Base-by-base conservation (phyloP, 345 rosid species). In the Cardamine chenopodiifolia region DNA sequence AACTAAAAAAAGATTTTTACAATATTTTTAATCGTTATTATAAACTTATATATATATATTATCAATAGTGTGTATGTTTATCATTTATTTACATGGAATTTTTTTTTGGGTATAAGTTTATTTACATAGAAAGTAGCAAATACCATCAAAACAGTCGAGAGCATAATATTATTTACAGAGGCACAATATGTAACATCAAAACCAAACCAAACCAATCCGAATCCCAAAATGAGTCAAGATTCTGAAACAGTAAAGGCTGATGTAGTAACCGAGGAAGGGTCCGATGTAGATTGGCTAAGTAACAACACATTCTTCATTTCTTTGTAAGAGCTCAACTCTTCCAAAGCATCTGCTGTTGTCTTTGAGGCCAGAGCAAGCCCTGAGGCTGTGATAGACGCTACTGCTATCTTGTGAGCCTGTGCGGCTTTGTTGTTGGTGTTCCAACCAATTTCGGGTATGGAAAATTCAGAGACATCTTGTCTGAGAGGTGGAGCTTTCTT, bases 341-440 rank as follows among this genome's bases (percentile, higher is more conserved):
- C 93, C 73, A 90, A 78, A 2, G 97, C 99, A 80, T 95, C 97
- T 8, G 93, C 86, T 9, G 93, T 85, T 12, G 99, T 95, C 86
- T 83, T 95, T 23, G 87, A 80, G 7, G 79, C 66, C 20, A 71
- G 23, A 18, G 69, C 60, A 50, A 83, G 42, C 31, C 86, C 77
- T 4, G 92, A 89, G 57, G 96, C 84, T 49, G 84, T 66, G 19
- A 82, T 67, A 5, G 80, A 83, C 31, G 70, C 49, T 44, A 89
- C 71, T 62, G 82, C 64, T 45, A 69, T 83, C 75, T 76, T 79
- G 8, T 71, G 62, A 49, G 19, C 39, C 23, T 2, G 64, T 40
- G 29, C 58, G 1, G 69, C 52, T 70, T 76, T 76, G 29, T 32
- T 57, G 26, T 59, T 70, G 42, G 25, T 55, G 65, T 76, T 69